These are phyloP conservation scores for Scutellaria galericulata DNA, from an alignment of 257 asterid genomes.

Conservation along the genomic window DNA sequence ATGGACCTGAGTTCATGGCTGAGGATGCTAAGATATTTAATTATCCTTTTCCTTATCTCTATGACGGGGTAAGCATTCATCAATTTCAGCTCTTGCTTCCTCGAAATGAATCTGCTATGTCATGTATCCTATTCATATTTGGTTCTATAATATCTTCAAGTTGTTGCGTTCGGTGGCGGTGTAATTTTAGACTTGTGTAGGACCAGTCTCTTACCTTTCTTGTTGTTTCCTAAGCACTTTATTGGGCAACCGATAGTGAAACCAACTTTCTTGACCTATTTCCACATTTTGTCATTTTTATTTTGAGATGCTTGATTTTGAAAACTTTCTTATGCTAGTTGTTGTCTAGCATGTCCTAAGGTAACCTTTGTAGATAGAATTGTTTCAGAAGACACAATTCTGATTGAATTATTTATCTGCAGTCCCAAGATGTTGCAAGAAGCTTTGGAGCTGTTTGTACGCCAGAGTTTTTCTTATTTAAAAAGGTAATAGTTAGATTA, in stretches of 20 bases:
- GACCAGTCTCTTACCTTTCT: neutral
- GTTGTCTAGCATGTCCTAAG: conserved; percentile 9
- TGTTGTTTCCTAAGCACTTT: conserved; percentile 11
- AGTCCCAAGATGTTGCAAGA: conserved; percentile 90
- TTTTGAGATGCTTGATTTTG: conserved; percentile 21
- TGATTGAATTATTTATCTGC: conserved; percentile 36
- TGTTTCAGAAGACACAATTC: neutral
- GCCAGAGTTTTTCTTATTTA: conserved; percentile 90
- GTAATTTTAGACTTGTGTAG: neutral
- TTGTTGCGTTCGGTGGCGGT: conserved; percentile 23
- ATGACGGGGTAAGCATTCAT: conserved; percentile 65
- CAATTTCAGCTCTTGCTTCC: conserved; percentile 5
- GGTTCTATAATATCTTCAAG: conserved; percentile 7
- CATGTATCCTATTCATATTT: neutral
- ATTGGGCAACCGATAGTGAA: neutral
- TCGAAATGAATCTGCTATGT: conserved; percentile 28
- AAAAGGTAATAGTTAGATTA: conserved; percentile 58
- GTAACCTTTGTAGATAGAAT: neutral
- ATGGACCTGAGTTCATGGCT: conserved; percentile 90
- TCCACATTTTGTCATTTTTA: neutral
- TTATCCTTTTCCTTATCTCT: conserved; percentile 88
- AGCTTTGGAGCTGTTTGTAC: conserved; percentile 94
- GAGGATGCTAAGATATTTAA: conserved; percentile 76
- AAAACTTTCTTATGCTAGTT: conserved; percentile 7
- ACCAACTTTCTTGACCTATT: conserved; percentile 5